Conservation (phyloP, 2,329 filamentous ascomycete species). For the Dactylellina parvicollis region DNA sequence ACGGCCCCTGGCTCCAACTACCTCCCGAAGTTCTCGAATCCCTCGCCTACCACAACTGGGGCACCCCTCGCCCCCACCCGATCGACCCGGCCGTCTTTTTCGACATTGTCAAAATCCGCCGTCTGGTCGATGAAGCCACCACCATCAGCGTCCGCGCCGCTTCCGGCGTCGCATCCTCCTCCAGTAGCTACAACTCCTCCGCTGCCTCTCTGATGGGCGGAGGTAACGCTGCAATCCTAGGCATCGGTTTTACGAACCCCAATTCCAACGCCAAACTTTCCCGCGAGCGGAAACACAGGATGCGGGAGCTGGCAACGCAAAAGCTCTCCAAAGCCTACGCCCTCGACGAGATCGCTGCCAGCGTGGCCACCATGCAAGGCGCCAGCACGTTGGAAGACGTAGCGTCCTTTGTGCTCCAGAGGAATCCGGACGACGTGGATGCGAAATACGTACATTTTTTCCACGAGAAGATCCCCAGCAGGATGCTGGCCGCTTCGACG, state of each 20-base stretch:
- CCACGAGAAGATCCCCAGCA: conserved; percentile 84
- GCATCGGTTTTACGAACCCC: conserved; percentile 68
- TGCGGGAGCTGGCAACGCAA: conserved; percentile 81
- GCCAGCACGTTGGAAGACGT: conserved; percentile 81
- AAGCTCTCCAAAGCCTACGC: conserved; percentile 81
- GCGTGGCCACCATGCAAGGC: conserved; percentile 84
- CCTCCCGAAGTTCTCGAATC: conserved; percentile 81
- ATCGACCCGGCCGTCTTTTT: conserved; percentile 84
- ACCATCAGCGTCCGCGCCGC: conserved; percentile 80
- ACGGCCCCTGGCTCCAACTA: conserved; percentile 83
- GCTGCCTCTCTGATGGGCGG: conserved; percentile 65
- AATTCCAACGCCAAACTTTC: conserved; percentile 72
- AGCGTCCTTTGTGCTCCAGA: conserved; percentile 75
- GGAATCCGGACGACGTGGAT: conserved; percentile 74
- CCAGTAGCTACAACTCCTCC: conserved; percentile 59
- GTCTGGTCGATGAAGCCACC: conserved; percentile 81
- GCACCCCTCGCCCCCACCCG: conserved; percentile 77
- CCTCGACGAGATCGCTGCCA: conserved; percentile 83
- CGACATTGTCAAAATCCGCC: conserved; percentile 83
- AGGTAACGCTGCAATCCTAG: conserved; percentile 67
- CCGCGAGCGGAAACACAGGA: conserved; percentile 78
- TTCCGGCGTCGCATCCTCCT: conserved; percentile 74
- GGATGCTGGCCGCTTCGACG: conserved; percentile 77
- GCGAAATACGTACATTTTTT: conserved; percentile 93
- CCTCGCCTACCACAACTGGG: conserved; percentile 81